These are phyloP conservation scores for Anaeromyces robustus DNA, from an alignment of 192 early-diverging fungal genomes.

Conservation along the genomic window DNA sequence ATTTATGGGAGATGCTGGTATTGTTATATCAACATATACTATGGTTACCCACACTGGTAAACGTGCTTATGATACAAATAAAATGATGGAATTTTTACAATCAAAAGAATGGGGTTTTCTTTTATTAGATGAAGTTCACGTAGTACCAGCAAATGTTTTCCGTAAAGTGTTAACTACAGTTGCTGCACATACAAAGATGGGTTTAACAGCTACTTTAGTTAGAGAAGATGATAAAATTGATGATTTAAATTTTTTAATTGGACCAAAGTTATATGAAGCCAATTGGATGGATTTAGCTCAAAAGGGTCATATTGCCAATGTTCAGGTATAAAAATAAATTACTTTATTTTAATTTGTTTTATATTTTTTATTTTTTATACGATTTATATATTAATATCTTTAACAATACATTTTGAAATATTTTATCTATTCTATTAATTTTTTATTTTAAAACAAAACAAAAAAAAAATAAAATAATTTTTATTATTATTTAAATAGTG, in stretches of 20 bases:
- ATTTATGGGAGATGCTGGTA: constrained; percentile 72
- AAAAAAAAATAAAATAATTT: no score
- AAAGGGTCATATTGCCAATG: constrained; percentile 93
- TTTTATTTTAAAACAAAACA: no score
- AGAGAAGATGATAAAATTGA: constrained; percentile 97
- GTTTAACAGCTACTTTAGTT: constrained; percentile 81
- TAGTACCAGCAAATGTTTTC: constrained; percentile 95
- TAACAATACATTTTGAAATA: no score
- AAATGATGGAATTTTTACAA: constrained; percentile 89
- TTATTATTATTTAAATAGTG: constrained; percentile 29
- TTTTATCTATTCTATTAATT: no score
- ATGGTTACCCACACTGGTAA: constrained; percentile 93
- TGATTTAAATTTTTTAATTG: constrained; percentile 94
- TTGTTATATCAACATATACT: constrained; percentile 91
- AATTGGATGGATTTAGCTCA: constrained; percentile 99
- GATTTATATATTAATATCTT: no score
- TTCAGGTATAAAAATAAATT: constrained; percentile 53
- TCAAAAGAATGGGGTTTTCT: constrained; percentile 94
- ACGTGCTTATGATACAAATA: constrained; percentile 78
- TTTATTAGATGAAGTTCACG: constrained; percentile 95
- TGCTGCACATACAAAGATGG: constrained; percentile 89
- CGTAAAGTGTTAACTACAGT: constrained; percentile 81
- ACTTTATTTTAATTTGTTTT: no score
- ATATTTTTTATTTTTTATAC: no score
- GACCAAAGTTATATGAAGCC: constrained; percentile 97